Base-by-base conservation (phyloP, 2,329 filamentous ascomycete genomes). In the Paraphoma chrysanthemicola region DNA sequence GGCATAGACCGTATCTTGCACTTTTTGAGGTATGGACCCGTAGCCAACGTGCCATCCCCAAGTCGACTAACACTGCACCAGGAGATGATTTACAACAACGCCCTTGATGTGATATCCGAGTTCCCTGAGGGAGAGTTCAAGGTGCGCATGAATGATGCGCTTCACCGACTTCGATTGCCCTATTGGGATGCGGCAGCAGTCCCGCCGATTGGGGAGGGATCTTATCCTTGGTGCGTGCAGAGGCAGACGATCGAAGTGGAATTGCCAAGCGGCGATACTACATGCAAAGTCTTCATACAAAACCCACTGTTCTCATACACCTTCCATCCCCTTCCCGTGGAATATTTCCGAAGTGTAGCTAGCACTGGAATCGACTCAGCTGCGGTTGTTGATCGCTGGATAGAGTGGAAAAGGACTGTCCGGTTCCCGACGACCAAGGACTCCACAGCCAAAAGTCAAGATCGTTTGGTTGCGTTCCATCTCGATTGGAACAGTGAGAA, bases 1-100 rank as follows among this genome's bases (percentile, higher is more conserved):
- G 92, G 92, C 92, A 96, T 79, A 84, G 92, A 23, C 90, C 91
- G 1, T 95, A 94, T 73, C 79, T 94, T 43, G 80, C 84, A 8
- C 77, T 89, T 1, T 85, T 81, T 56, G 82, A 89, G 78, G 83
- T 85, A 66, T 46, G 49, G 12, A 53, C 47, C 16, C 12, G 47
- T 18, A 29, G 43, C 16, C n/a, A 16, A 2, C 3, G 14, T 4
- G 14, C 7, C 10, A 14, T 36, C 14, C 33, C 9, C 10, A 36
- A 36, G 7, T 10, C 3, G 14, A 36, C 42, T 61, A n/a, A 60
- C 49, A 53, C 1, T 9, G 6, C 4, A 18, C 23, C 56, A 80
- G 76, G 76, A 81, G 72, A 60, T 73, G 3, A 62, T 82, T 1
- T 78, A 74, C 54, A 51, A 66, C 8, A 75, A 80, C 55, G 73